Evolutionary conservation across 441 rosid species (phyloP).

Genomic region (Gossypium davidsonii): DNA sequence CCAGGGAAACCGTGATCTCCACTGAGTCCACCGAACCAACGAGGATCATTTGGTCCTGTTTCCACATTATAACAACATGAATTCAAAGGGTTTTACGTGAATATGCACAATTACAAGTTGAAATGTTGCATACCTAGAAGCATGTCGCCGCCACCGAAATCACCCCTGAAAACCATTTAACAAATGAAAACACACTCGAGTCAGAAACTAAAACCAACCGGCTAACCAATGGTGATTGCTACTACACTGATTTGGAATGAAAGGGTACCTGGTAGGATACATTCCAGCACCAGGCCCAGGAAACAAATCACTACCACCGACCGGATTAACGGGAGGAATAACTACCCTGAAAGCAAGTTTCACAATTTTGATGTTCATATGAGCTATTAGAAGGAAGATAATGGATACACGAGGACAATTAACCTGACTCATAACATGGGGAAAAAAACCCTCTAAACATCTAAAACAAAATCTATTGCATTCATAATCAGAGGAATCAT

Average conservation of each 20-base stretch:
- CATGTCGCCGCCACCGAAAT: constrained; percentile 60
- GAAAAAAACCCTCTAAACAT: too few species aligned
- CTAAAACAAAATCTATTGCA: too few species aligned
- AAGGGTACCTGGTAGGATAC: constrained; percentile 54
- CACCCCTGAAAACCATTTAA: constrained; percentile 43
- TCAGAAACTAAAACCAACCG: neutral
- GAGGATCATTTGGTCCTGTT: constrained; percentile 71
- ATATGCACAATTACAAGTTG: too few species aligned
- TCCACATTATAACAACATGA: constrained; percentile 13
- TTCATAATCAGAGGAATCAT: neutral
- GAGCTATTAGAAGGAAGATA: neutral
- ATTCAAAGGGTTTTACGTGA: too few species aligned
- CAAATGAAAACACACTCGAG: constrained; percentile 6
- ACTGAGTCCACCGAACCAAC: constrained; percentile 44
- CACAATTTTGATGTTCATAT: neutral
- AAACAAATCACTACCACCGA: constrained; percentile 41
- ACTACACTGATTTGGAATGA: neutral
- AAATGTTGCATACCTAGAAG: constrained; percentile 45
- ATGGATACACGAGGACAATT: neutral
- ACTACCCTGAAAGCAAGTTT: constrained; percentile 34
- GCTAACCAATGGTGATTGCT: neutral
- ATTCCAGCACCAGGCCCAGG: constrained; percentile 81
- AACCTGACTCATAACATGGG: too few species aligned
- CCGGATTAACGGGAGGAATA: constrained; percentile 50
- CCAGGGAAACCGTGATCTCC: constrained; percentile 39